Conservation (phyloP, 2,329 filamentous ascomycete genomes). For the Cercospora zeae-maydis region DNA sequence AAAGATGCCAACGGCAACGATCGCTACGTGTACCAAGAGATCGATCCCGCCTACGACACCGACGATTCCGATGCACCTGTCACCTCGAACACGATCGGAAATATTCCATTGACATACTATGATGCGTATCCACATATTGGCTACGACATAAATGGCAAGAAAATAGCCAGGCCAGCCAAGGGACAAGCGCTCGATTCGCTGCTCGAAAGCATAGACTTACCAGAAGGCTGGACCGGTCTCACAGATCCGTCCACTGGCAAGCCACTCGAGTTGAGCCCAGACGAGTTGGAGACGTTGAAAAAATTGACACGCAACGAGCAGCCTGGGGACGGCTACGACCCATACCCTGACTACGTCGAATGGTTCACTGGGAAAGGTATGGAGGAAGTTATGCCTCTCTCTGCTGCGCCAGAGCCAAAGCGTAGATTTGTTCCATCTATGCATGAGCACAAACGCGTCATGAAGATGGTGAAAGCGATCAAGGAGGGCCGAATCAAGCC, state of each 20-base stretch:
- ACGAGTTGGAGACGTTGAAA: constrained; percentile 84
- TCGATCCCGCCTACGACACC: constrained; percentile 91
- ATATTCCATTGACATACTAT: constrained; percentile 93
- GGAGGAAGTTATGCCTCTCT: constrained; percentile 85
- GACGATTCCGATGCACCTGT: constrained; percentile 84
- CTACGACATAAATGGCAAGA: constrained; percentile 98
- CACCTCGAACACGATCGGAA: constrained; percentile 83
- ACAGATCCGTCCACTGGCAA: constrained; percentile 94
- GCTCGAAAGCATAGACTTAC: constrained; percentile 92
- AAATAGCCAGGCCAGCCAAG: constrained; percentile 91
- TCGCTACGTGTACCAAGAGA: constrained; percentile 88
- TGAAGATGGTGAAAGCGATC: constrained; percentile 96
- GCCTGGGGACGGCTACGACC: constrained; percentile 83
- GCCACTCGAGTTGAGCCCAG: constrained; percentile 77
- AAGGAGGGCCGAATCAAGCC: constrained; percentile 90
- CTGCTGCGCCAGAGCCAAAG: constrained; percentile 92
- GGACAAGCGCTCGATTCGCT: constrained; percentile 90
- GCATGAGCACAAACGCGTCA: constrained; percentile 91
- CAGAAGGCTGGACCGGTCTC: constrained; percentile 94
- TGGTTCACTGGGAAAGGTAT: constrained; percentile 88
- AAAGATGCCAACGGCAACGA: constrained; percentile 86
- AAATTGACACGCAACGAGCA: constrained; percentile 86
- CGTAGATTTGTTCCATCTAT: constrained; percentile 93
- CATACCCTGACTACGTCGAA: constrained; percentile 87
- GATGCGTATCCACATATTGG: constrained; percentile 97